phyloP scores from a whole-genome alignment of 2,329 filamentous ascomycete genomes.

The Cladosporium colombiae region DNA sequence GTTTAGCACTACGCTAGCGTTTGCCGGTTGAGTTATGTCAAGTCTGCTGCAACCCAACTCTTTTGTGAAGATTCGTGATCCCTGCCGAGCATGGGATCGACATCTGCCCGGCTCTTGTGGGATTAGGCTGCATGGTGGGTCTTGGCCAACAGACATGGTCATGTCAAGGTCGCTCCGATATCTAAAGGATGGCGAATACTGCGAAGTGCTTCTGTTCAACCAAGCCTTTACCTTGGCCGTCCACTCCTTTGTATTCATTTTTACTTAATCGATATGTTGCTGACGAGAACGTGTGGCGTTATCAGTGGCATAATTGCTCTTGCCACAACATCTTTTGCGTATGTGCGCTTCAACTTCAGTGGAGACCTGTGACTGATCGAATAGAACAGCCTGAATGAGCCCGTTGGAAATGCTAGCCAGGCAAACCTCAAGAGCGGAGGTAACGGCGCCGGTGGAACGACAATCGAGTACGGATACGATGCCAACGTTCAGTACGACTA shows the following conservation, averaged over 20 bases:
- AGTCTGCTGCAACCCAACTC: background rate
- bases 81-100: background rate
- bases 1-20: background rate
- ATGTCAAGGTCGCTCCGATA: background rate
- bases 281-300: background rate
- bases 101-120: background rate
- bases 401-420: background rate
- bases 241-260: conserved; percentile 8
- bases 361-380: background rate
- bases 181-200: background rate
- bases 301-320: background rate
- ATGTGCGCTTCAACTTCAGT: background rate
- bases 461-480: conserved; percentile 12
- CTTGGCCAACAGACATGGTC: background rate
- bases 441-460: background rate
- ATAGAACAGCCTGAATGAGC: background rate
- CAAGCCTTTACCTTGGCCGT: conserved; percentile 14
- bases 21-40: background rate
- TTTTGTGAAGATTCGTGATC: background rate
- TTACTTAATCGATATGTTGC: background rate
- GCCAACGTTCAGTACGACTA: conserved; percentile 55
- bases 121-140: background rate
- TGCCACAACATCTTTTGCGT: background rate
- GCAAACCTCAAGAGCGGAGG: background rate
- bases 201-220: background rate